phyloP scores from a whole-genome alignment of 805 yeast genomes.

The Jamesozyma jinghongensis region DNA sequence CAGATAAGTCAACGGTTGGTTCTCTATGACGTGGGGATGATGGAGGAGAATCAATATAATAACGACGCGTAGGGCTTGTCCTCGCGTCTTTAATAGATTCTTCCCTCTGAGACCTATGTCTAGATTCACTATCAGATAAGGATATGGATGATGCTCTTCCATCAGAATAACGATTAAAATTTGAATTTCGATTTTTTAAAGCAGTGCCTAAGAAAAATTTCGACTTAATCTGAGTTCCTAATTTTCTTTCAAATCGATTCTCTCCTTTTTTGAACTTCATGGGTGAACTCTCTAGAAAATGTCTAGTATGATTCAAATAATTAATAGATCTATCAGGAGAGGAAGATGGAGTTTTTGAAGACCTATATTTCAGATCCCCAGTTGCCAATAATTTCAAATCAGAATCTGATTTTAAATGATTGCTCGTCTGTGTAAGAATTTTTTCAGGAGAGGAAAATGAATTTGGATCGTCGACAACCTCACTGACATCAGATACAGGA shows the following conservation, averaged over 20 bases:
- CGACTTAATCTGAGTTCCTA: slow-evolving; percentile 3
- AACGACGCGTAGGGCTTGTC: no score
- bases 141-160: not conserved
- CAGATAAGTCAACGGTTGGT: not conserved
- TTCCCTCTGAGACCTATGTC: not conserved
- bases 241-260: not conserved
- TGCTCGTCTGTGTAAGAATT: not conserved
- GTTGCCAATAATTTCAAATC: not conserved
- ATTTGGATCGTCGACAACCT: not conserved
- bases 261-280: not conserved
- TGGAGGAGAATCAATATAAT: not conserved
- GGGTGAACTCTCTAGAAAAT: slow-evolving; percentile 14
- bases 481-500: not conserved
- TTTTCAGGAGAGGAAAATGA: not conserved
- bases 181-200: slow-evolving; percentile 3
- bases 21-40: not conserved
- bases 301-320: not conserved
- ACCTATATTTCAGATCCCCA: not conserved
- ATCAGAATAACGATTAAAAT: not conserved
- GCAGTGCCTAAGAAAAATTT: slow-evolving; percentile 10
- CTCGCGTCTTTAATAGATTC: no score
- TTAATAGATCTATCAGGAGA: not conserved
- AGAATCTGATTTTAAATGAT: not conserved
- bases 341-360: not conserved
- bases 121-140: not conserved